Evolutionary conservation across 1,284 basidiomycete species (phyloP), one percentile per base, ranked within the genome.

Genomic region (Mycena citricolor): DNA sequence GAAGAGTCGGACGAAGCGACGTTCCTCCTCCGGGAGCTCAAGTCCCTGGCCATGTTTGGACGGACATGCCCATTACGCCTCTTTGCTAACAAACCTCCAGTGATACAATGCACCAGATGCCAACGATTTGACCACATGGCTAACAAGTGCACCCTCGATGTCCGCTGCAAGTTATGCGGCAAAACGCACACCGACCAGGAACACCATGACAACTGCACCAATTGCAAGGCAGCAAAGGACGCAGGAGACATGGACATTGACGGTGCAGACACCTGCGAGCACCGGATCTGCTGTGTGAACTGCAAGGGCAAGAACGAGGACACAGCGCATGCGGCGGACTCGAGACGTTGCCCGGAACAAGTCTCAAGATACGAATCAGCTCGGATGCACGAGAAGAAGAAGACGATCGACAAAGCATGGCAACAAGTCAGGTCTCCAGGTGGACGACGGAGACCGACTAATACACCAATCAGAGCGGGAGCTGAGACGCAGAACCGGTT

Each of bases 51-150:
- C 5, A 45, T 49, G 8, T 60, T 60, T 30, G 56, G 55, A 1
- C n/a, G 46, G 4, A 35, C 55, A 20, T 46, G 42, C 52, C 36
- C 42, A 8, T 42, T 59, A 1, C 24, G 46, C 2, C 39, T 39
- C 2, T 62, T 47, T 52, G 48, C 52, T 34, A 54, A 59, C 51
- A 30, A 40, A 1, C 51, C 56, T 4, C 57, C 49, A 7, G 24
- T 58, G 5, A 29, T 29, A 16, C 54, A 57, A 25, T 57, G 56
- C 10, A 10, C n/a, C n/a, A n/a, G n/a, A n/a, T n/a, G n/a, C n/a
- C n/a, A n/a, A n/a, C n/a, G n/a, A n/a, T n/a, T n/a, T n/a, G n/a
- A n/a, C n/a, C n/a, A n/a, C n/a, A n/a, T n/a, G n/a, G n/a, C n/a
- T n/a, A n/a, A n/a, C n/a, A n/a, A n/a, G n/a, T n/a, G n/a, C n/a